Percentiles rank a stretch among this genome's conserved stretches.
These are phyloP conservation scores for Hymenoscyphus repandus DNA, from an alignment of 2,329 filamentous ascomycete genomes.

Conservation along the genomic window DNA sequence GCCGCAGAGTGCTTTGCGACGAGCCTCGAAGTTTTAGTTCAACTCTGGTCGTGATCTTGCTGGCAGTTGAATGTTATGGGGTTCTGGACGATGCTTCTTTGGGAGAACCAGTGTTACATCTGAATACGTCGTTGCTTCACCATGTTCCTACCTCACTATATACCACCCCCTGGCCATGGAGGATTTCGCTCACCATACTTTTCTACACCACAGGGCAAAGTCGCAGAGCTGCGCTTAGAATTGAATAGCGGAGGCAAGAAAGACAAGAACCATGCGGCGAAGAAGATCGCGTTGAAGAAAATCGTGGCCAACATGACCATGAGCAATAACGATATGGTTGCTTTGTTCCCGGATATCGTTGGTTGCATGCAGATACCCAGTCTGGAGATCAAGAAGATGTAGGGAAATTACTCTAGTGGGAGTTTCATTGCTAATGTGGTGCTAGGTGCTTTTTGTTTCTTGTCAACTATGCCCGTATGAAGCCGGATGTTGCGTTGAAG, in stretches of 20 bases:
- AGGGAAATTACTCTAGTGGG: conserved; percentile 30
- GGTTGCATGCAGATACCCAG: conserved; percentile 91
- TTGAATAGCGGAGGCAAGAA: conserved; percentile 93
- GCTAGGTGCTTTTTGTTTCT: conserved; percentile 92
- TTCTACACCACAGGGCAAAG: conserved; percentile 78
- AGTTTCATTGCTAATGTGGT: conserved; percentile 19
- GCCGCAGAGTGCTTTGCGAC: neutral
- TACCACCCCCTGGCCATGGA: conserved; percentile 23
- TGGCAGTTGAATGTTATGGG: neutral
- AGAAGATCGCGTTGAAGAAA: conserved; percentile 98
- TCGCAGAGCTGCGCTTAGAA: conserved; percentile 91
- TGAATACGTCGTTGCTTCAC: conserved; percentile 1
- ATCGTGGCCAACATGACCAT: conserved; percentile 99
- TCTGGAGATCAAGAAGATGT: conserved; percentile 99
- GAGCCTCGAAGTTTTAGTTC: neutral
- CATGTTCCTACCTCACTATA: conserved; percentile 31
- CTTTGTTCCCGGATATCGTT: conserved; percentile 91
- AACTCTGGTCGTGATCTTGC: neutral
- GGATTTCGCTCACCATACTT: conserved; percentile 27
- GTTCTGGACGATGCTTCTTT: neutral
- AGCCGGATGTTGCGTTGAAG: conserved; percentile 89
- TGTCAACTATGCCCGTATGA: conserved; percentile 93
- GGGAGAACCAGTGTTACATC: neutral
- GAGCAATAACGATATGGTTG: conserved; percentile 99
- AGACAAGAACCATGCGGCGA: conserved; percentile 90